phyloP scores from a whole-genome alignment of 1,139 yeast genomes.

The Hemisphaericaspora xylofermentans region DNA sequence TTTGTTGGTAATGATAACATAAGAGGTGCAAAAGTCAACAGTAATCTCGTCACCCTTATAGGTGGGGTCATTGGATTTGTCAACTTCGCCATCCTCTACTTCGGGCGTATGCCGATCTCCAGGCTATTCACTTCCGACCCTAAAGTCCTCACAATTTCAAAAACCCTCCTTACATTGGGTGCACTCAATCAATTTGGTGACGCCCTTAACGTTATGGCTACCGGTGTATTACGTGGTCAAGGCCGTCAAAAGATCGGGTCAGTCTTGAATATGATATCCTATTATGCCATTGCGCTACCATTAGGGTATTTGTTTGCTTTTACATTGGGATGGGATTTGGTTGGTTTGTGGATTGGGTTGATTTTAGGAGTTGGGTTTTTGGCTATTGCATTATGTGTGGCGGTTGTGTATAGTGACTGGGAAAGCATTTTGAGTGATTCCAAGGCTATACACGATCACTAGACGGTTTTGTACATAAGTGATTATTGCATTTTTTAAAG shows the following conservation, averaged over 20 bases:
- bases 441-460: slow-evolving; percentile 18
- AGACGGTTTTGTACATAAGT: too few species aligned
- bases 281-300: slow-evolving; percentile 32
- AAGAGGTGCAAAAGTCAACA: slow-evolving; percentile 29
- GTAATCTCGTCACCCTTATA: slow-evolving; percentile 25
- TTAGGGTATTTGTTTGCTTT: slow-evolving; percentile 30
- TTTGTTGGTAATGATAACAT: slow-evolving; percentile 35
- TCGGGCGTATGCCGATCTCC: slow-evolving; percentile 27
- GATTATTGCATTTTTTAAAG: too few species aligned
- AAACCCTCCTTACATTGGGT: slow-evolving; percentile 27
- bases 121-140: slow-evolving; percentile 30
- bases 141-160: slow-evolving; percentile 28
- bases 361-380: slow-evolving; percentile 37
- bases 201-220: slow-evolving; percentile 38
- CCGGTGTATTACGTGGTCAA: slow-evolving; percentile 48
- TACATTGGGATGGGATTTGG: slow-evolving; percentile 22
- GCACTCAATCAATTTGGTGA: slow-evolving; percentile 44
- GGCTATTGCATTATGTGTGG: slow-evolving; percentile 29
- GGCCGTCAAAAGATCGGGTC: slow-evolving; percentile 47
- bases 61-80: slow-evolving; percentile 26
- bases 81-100: slow-evolving; percentile 31
- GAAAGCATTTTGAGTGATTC: slow-evolving; percentile 21
- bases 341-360: slow-evolving; percentile 44
- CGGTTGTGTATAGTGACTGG: slow-evolving; percentile 38
- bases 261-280: slow-evolving; percentile 30